Base-by-base conservation (phyloP, 345 rosid species). In the Murraya koenigii region DNA sequence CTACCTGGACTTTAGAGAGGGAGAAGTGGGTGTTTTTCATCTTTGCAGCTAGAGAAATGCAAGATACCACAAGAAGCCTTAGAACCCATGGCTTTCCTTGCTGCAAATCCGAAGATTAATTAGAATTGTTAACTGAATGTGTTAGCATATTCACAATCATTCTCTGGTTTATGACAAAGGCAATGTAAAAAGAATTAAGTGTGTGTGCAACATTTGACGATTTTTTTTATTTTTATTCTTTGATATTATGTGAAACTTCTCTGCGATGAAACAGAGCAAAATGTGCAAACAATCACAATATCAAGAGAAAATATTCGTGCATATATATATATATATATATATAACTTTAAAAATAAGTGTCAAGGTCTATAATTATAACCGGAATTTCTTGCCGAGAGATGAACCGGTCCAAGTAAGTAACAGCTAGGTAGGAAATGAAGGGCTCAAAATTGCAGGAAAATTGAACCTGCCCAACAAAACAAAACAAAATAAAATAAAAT, bases 381-480 rank as follows among this genome's bases (percentile, higher is more conserved):
- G 78, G 85, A 52, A 82, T 85, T 59, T 71, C 81, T 77, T 82
- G 82, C 39, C 66, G 70, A 75, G 85, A 80, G 47, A 84, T 66
- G 89, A 87, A 89, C 41, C 89, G 85, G 33, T 89, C 89, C 80
- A 89, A 66, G 87, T 89, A 89, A 66, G 80, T 87, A 25, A 84
- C 79, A 23, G 92, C 92, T 22, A 89, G 87, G 65, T 87, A 89
- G 23, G 80, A 41, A 11, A 86, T 26, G 55, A 70, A 77, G 0
- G 80, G 82, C 61, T 86, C 88, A 30, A 77, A 66, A 49, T 86
- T 78, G 59, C 88, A 79, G 69, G 80, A 72, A 78, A 64, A 78
- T 64, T 75, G 78, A 5, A 77, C 72, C 86, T 78, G 77, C 3
- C 22, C 52, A 80, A 32, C 30, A 1, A 47, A 60, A 32, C 30